Base-by-base conservation (phyloP, 1,139 yeast genomes). In the Petasospora fabianii region DNA sequence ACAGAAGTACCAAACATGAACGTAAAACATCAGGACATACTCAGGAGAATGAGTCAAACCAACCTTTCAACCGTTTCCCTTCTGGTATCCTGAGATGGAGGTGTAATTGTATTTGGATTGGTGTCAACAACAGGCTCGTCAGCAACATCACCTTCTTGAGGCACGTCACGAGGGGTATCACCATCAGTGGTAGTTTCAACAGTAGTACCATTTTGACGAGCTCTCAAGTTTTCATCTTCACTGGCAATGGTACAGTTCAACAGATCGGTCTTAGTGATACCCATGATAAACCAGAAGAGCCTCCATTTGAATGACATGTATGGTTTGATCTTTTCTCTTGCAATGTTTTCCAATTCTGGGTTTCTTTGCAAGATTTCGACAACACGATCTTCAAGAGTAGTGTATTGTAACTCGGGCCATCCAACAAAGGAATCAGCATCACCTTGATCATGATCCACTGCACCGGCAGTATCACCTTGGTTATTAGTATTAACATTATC, bases 281-380 rank as follows among this genome's bases (percentile, higher is more conserved):
- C 83, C 80, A 79, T 73, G 4, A 73, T 16, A 33, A 55, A 58
- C 82, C 84, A 79, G 57, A 74, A 72, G 0, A 72, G 14, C n/a
- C 58, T 51, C 51, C 64, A 64, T 41, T 61, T 56, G 38, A 71
- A 50, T 12, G 55, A 53, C 17, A 62, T 67, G 54, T 65, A 73
- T 26, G 44, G 41, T 9, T 60, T 55, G 3, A 79, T 66, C 5
- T 58, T 47, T 30, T 59, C 64, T 24, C 54, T 62, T 0, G 80
- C 84, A 15, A 57, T 50, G 15, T 56, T 65, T 49, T 77, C 80
- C 12, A 78, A 50, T 32, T 71, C 55, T 11, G 61, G 61, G 30
- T 53, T 45, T 31, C 46, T 41, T 19, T 30, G 27, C 3, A 55
- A 27, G 14, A 56, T 53, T 26, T 53, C 59, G 3, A 38, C 37